Evolutionary conservation across 2,329 filamentous ascomycete species (phyloP), one percentile per base, ranked within the genome.

Genomic region (Aspergillus aculeatus): DNA sequence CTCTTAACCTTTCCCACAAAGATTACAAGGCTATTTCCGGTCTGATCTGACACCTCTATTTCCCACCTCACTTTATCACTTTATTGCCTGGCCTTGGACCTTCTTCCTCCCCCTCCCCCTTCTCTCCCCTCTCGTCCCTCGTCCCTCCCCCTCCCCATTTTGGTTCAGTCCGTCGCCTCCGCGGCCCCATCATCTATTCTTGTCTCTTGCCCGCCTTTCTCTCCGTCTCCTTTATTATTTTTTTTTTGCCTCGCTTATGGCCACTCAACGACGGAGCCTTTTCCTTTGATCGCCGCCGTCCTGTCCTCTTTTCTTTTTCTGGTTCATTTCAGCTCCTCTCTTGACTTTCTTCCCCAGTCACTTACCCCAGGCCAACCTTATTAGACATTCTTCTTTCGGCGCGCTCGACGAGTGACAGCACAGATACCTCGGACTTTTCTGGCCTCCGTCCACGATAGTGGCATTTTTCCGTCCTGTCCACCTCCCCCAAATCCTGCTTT

Each of bases 181-280:
- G 59, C 61, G 52, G 58, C 59, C 56, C 56, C 51, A 47, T 56
- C 58, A 51, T 51, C 55, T 54, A 35, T 47, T 38, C 49, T 57
- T 62, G 44, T 41, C 48, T 58, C 47, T 50, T 55, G 47, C n/a
- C 48, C 48, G 49, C 50, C 41, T 50, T 48, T 53, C 51, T 47
- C 41, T 38, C 38, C 52, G 24, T 59, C 47, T 50, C 54, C 58
- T 50, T 55, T 50, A 50, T 50, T 23, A 4, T 55, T 48, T 55
- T 11, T 38, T 55, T 66, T 62, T 48, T 55, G 26, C 47, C 57
- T 67, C 64, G 66, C 65, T 67, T 65, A 66, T 66, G 62, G 62
- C 56, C 61, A 61, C 63, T 57, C 62, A 59, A 63, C 62, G 58
- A 63, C 62, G 58, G 58, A 53, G 57, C 50, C 50, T 41, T 31